A percentile compares a stretch with the other conserved stretches of the same genome.
phyloP scores from a whole-genome alignment of 129 eudicot species.

The Centella asiatica region DNA sequence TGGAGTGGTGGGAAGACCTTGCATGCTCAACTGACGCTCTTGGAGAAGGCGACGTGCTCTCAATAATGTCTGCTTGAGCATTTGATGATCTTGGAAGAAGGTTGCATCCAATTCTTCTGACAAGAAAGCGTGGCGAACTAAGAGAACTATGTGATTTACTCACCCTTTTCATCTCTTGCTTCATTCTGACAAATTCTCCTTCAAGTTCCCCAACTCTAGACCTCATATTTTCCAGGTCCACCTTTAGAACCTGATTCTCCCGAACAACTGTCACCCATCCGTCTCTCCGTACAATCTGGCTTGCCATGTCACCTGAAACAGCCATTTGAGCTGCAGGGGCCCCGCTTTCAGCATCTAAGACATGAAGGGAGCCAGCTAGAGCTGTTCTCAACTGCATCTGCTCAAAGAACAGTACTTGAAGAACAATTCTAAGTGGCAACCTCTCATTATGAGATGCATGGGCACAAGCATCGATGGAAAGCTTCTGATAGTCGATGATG shows the following conservation, averaged over 20 bases:
- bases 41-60: constrained; percentile 56
- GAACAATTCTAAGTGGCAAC: constrained; percentile 72
- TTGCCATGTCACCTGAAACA: constrained; percentile 28
- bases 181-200: constrained; percentile 61
- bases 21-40: constrained; percentile 57
- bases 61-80: constrained; percentile 34
- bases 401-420: constrained; percentile 86
- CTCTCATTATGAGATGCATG: constrained; percentile 84
- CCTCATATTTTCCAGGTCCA: constrained; percentile 67
- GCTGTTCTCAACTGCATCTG: constrained; percentile 75
- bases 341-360: constrained; percentile 35
- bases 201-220: constrained; percentile 77
- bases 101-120: constrained; percentile 56
- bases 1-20: constrained; percentile 36
- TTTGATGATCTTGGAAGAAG: constrained; percentile 55
- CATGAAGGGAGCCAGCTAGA: constrained; percentile 53
- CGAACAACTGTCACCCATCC: constrained; percentile 84
- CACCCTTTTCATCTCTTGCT: constrained; percentile 59
- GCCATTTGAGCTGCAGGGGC: constrained; percentile 34
- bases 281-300: constrained; percentile 61
- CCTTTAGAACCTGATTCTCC: constrained; percentile 62
- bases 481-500: constrained; percentile 71
- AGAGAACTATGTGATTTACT: constrained; percentile 46
- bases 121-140: constrained; percentile 49
- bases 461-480: constrained; percentile 89